These are phyloP conservation scores for Teunomyces tritomae DNA, from an alignment of 805 yeast species.

Conservation along the genomic window DNA sequence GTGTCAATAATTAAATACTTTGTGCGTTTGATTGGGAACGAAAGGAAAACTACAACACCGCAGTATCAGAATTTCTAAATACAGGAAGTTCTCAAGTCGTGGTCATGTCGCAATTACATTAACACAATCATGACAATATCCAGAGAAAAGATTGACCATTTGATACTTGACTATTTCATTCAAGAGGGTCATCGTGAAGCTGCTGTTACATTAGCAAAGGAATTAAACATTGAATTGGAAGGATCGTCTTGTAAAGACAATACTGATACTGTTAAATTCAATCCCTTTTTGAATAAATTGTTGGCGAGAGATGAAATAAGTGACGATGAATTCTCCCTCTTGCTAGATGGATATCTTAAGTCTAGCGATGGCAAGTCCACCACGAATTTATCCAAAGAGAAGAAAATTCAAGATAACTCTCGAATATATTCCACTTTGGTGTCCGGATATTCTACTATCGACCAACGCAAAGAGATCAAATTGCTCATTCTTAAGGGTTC, in stretches of 20 bases:
- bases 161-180: conserved; percentile 71
- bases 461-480: conserved; percentile 53
- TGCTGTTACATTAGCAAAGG: conserved; percentile 59
- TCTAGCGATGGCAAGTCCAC: background rate
- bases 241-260: background rate
- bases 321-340: conserved; percentile 12
- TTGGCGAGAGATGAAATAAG: conserved; percentile 5
- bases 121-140: conserved; percentile 11
- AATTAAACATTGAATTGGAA: conserved; percentile 37
- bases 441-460: conserved; percentile 49
- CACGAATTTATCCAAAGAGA: background rate
- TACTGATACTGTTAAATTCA: conserved; percentile 6
- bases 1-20: too few relatives aligned
- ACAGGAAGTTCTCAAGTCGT: background rate
- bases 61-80: background rate
- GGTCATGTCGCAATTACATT: background rate
- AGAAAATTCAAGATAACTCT: conserved; percentile 1
- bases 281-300: conserved; percentile 10
- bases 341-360: conserved; percentile 9
- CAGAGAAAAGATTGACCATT: conserved; percentile 42
- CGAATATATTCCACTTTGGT: conserved; percentile 13
- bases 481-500: conserved; percentile 55
- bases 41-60: background rate
- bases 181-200: conserved; percentile 76
- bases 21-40: too few relatives aligned